These are phyloP conservation scores for Colletotrichum chrysophilum DNA, from an alignment of 2,329 filamentous ascomycete species.

Conservation along the genomic window DNA sequence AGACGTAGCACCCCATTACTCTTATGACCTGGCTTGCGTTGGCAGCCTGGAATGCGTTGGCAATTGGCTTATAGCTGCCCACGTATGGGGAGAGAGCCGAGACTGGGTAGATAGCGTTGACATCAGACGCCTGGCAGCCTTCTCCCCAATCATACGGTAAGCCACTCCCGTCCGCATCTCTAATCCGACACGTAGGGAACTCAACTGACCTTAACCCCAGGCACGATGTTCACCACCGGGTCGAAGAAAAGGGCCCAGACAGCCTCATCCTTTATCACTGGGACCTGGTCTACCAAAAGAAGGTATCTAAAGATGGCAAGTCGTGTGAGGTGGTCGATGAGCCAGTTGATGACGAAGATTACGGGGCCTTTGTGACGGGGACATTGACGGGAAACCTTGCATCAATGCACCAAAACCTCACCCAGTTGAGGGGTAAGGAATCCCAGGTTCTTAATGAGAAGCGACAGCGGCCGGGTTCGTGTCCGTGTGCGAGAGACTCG, in stretches of 20 bases:
- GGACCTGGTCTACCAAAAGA: background rate
- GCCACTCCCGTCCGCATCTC: background rate
- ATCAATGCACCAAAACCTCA: background rate
- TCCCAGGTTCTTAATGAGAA: background rate
- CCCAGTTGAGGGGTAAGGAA: rapidly evolving
- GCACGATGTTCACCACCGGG: background rate
- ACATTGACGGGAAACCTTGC: background rate
- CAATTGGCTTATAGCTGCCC: background rate
- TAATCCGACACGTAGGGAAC: background rate
- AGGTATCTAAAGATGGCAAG: background rate
- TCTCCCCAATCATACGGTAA: background rate
- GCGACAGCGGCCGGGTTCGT: background rate
- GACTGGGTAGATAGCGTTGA: background rate
- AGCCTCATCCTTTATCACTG: background rate
- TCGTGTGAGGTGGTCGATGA: background rate
- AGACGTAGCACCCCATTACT: background rate
- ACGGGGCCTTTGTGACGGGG: background rate
- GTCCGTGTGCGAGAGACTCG: background rate
- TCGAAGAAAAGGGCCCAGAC: background rate
- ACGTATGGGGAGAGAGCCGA: background rate
- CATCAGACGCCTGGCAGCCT: background rate
- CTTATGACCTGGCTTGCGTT: rapidly evolving
- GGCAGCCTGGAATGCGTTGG: background rate
- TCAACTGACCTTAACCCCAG: background rate
- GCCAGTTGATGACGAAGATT: background rate